Conservation (phyloP, 495 filamentous ascomycete genomes). For the Penicillium goetzii region DNA sequence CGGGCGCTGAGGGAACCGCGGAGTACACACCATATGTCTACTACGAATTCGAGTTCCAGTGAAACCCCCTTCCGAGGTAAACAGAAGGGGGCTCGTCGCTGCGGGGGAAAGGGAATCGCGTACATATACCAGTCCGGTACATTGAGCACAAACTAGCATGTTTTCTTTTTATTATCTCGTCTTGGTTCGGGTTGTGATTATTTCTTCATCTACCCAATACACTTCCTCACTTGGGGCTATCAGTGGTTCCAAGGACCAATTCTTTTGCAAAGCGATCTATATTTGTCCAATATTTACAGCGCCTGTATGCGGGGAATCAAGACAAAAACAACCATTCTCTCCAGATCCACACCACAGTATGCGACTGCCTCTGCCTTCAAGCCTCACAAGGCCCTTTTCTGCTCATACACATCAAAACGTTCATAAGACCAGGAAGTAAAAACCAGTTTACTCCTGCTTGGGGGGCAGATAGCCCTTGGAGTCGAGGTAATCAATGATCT, state of each 20-base stretch:
- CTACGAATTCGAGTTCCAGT: conserved; percentile 87
- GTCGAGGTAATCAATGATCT: conserved; percentile 82
- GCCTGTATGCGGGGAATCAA: conserved; percentile 23
- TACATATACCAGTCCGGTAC: conserved; percentile 38
- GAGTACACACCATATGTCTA: conserved; percentile 97
- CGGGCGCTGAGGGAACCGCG: conserved; percentile 66
- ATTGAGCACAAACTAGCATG: conserved; percentile 35
- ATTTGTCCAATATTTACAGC: conserved; percentile 24
- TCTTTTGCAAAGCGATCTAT: conserved; percentile 23
- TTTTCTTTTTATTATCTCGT: conserved; percentile 6
- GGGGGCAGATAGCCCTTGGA: conserved; percentile 62
- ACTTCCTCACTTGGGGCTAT: not conserved
- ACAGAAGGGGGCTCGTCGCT: not conserved
- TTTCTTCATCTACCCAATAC: not conserved
- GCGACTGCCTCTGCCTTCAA: not conserved
- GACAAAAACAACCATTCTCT: conserved; percentile 8
- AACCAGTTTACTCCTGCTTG: conserved; percentile 42
- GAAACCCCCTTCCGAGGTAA: conserved; percentile 6
- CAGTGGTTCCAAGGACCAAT: not conserved
- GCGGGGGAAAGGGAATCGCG: conserved; percentile 17
- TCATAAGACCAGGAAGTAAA: not conserved
- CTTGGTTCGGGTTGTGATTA: not conserved
- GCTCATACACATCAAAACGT: not conserved
- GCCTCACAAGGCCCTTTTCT: not conserved
- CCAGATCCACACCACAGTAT: conserved; percentile 23